A percentile compares a stretch with the other conserved stretches of the same genome.
Conservation (phyloP, 768 basidiomycete genomes). For the Phylloporus sp. region DNA sequence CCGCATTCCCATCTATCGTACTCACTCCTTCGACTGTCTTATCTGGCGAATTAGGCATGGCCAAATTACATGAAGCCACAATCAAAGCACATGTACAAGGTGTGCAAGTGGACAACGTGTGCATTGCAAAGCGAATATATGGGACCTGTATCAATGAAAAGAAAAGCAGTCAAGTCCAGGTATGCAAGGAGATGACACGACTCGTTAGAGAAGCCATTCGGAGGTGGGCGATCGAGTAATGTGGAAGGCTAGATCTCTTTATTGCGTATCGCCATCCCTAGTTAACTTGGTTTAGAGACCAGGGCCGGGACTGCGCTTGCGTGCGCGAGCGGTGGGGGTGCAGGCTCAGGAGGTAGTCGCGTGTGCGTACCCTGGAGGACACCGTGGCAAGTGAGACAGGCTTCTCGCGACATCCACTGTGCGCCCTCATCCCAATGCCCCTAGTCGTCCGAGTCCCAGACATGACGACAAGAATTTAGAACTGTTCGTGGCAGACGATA, state of each 20-base stretch:
- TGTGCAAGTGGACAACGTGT: neutral
- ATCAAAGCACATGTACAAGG: conserved; percentile 1
- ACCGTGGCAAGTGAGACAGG: no score
- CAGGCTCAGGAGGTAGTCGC: conserved; percentile 19
- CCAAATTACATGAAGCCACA: neutral
- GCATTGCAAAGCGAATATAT: neutral
- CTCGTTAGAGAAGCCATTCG: conserved; percentile 65
- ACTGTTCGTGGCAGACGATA: no score
- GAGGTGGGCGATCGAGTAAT: no score
- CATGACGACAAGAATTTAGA: no score
- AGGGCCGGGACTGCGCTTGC: conserved; percentile 45
- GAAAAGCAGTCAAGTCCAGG: neutral
- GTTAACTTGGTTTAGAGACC: conserved; percentile 75
- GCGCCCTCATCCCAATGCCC: no score
- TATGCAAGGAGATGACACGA: conserved; percentile 37
- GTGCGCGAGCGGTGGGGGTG: neutral
- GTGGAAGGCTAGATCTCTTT: no score
- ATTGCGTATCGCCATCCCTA: conserved; percentile 70
- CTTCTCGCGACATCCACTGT: no score
- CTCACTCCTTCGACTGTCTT: neutral
- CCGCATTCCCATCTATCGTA: neutral
- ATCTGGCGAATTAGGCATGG: neutral
- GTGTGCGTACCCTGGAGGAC: conserved; percentile 41
- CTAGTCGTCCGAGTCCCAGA: no score
- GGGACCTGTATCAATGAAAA: neutral